Evolutionary conservation across 768 basidiomycete genomes (phyloP), one percentile per base, ranked within the genome.

Genomic region (Kwoniella botswanensis): DNA sequence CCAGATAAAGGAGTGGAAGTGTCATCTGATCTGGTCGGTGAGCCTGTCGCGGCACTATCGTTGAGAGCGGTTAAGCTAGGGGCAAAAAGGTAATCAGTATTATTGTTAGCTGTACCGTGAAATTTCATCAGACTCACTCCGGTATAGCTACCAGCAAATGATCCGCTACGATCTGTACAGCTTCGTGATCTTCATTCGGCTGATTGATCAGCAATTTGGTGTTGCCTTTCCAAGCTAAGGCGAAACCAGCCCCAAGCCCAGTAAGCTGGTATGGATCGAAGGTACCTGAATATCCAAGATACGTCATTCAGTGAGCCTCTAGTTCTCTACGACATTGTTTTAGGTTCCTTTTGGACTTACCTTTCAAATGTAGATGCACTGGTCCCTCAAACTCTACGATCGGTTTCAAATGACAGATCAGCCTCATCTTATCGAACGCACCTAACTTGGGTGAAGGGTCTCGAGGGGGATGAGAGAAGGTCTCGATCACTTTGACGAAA

Each of bases 341-440:
- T 35, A 4, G 35, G 41, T 1, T 52, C 50, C 15, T 52, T 15
- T 64, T 61, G 44, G 29, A 71, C 82, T 64, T 54, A 92, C 93
- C 93, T 88, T 97, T 98, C 82, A 97, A 87, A 82, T 94, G 90
- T 46, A 92, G 84, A 64, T 91, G 90, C 35, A 92, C 89, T 67
- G 92, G 77, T 15, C 84, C 85, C 0, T 85, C 85, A 78, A 96
- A 96, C 22, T 87, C 86, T 43, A 91, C 85, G 65, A 86, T 86
- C 22, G 91, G 81, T 50, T 86, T 90, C 93, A 94, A 95, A 82
- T 97, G 95, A 71, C 95, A 87, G 22, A 93, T 86, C 44, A 76
- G 70, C 71, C 86, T 75, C 70, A 91, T 90, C 87, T 97, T 98
- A 82, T 98, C 95, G 95, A 95, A 97, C 82, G 97, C 96, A 7